These are phyloP conservation scores for Suillus paluster DNA, from an alignment of 768 basidiomycete genomes.

Conservation along the genomic window DNA sequence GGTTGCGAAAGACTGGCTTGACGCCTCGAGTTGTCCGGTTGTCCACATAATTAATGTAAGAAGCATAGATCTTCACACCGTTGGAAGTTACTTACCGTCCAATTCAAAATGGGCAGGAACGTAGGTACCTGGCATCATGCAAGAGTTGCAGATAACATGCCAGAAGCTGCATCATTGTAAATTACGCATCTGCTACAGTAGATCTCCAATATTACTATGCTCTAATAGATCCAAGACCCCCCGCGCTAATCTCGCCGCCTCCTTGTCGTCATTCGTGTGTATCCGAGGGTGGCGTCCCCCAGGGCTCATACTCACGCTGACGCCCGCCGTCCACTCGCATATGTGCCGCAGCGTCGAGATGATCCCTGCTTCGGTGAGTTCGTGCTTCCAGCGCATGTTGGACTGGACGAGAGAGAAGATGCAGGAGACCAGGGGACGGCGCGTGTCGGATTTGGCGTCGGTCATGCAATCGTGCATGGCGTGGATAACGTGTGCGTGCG, in stretches of 20 bases:
- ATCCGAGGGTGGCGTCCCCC: slow-evolving; percentile 39
- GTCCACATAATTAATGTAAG: not conserved
- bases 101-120: not conserved
- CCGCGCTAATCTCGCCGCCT: slow-evolving; percentile 60
- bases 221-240: slow-evolving; percentile 57
- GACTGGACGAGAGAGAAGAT: slow-evolving; percentile 58
- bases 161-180: not conserved
- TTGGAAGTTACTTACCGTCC: not conserved
- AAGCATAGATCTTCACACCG: not conserved
- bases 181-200: slow-evolving; percentile 12
- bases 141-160: not conserved
- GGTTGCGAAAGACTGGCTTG: not conserved
- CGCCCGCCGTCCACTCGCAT: slow-evolving; percentile 40
- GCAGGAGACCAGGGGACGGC: slow-evolving; percentile 63
- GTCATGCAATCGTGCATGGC: slow-evolving; percentile 63
- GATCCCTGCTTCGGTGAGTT: slow-evolving; percentile 49
- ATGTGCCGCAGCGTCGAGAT: slow-evolving; percentile 46
- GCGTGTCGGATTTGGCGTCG: slow-evolving; percentile 58
- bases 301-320: slow-evolving; percentile 33
- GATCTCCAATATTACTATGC: slow-evolving; percentile 27
- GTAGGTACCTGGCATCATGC: not conserved
- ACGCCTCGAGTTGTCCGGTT: not conserved
- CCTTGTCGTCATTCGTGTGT: slow-evolving; percentile 60
- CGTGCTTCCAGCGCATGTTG: slow-evolving; percentile 40
- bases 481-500: slow-evolving; percentile 52